Conservation (phyloP, 1,284 basidiomycete species). For the Fistulinella staudtii region DNA sequence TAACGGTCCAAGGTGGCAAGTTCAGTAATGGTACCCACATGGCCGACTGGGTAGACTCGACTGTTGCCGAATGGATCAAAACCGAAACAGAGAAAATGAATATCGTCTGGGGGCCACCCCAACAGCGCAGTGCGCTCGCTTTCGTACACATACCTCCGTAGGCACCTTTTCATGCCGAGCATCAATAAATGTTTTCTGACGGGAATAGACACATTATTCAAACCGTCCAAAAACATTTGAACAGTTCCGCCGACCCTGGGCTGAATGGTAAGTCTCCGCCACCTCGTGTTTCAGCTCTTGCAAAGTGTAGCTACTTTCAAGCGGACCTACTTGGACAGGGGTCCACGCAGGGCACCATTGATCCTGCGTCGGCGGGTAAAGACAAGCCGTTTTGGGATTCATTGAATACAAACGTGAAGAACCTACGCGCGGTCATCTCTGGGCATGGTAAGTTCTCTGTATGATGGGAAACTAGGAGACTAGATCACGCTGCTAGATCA, state of each 20-base stretch:
- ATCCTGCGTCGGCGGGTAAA: constrained; percentile 37
- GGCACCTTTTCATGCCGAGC: constrained; percentile 12
- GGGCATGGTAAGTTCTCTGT: constrained; percentile 49
- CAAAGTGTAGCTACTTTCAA: constrained; percentile 21
- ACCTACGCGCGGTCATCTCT: constrained; percentile 60
- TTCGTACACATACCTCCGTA: constrained; percentile 72
- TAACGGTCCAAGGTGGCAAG: constrained; percentile 41
- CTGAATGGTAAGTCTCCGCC: constrained; percentile 46
- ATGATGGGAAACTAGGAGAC: not conserved
- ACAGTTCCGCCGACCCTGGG: constrained; percentile 52
- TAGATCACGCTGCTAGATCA: constrained; percentile 47
- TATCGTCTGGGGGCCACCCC: constrained; percentile 51
- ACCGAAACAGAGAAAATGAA: constrained; percentile 45
- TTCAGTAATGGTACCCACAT: constrained; percentile 42
- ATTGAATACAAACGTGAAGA: constrained; percentile 54
- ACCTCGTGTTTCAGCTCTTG: not conserved
- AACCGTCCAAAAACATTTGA: constrained; percentile 45
- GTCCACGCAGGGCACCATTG: constrained; percentile 52
- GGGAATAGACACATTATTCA: constrained; percentile 47
- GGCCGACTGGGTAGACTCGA: constrained; percentile 63
- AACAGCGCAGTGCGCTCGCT: constrained; percentile 50
- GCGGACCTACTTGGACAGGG: constrained; percentile 54
- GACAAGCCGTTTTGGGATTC: constrained; percentile 62
- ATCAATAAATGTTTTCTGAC: not conserved
- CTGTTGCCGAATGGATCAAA: constrained; percentile 58